Percentiles rank a stretch among this genome's conserved stretches.
These are phyloP conservation scores for Senna siamea DNA, from an alignment of 306 rosid species.

Conservation along the genomic window DNA sequence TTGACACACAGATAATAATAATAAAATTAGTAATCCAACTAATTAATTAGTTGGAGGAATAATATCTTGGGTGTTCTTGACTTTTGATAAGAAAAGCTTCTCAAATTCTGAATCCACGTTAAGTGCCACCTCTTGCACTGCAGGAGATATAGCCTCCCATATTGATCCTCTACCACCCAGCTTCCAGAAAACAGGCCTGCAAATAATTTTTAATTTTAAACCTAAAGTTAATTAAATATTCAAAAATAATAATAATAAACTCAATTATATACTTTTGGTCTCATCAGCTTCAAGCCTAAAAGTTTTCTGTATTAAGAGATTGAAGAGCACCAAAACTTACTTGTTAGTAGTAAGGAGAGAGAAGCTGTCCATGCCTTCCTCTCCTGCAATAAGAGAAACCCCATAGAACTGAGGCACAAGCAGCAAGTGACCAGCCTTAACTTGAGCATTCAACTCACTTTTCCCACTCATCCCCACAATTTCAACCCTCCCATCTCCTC, in stretches of 20 bases:
- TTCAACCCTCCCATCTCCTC: slow-evolving; percentile 41
- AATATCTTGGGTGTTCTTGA: slow-evolving; percentile 17
- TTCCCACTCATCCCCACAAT: slow-evolving; percentile 44
- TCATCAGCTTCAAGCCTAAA: too few relatives aligned
- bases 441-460: slow-evolving; percentile 31
- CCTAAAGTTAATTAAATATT: too few relatives aligned
- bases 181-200: slow-evolving; percentile 61
- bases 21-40: too few relatives aligned
- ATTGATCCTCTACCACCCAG: slow-evolving; percentile 50
- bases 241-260: too few relatives aligned
- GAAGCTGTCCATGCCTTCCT: too few relatives aligned
- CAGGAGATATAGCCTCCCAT: slow-evolving; percentile 52
- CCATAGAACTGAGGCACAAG: slow-evolving; percentile 49
- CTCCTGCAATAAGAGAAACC: neutral
- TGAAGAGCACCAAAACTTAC: too few relatives aligned
- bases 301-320: too few relatives aligned
- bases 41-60: slow-evolving; percentile 17
- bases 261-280: too few relatives aligned
- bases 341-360: too few relatives aligned
- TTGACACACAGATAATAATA: too few relatives aligned
- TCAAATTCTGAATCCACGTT: slow-evolving; percentile 51
- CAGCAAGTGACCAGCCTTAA: slow-evolving; percentile 45
- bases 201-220: neutral
- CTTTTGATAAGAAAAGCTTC: slow-evolving; percentile 48
- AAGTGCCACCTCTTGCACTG: slow-evolving; percentile 47